Percentiles rank a stretch among this genome's conserved stretches.
These are phyloP conservation scores for Moniliella sp. DNA, from an alignment of 1,284 basidiomycete genomes.

Conservation along the genomic window DNA sequence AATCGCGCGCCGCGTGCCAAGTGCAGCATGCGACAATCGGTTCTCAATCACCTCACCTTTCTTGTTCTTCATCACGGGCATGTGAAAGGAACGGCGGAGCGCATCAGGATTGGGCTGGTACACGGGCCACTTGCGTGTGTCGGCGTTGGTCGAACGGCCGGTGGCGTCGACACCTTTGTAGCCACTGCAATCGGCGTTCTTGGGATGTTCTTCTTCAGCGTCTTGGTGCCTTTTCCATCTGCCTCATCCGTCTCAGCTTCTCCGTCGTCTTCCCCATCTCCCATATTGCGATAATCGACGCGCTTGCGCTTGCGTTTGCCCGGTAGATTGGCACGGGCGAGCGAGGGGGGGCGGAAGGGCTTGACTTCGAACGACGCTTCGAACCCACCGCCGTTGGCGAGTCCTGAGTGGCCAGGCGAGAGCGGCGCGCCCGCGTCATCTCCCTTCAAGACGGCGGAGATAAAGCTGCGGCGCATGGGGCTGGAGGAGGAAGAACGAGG, in stretches of 20 bases:
- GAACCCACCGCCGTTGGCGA: slow-evolving; percentile 9
- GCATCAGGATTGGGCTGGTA: slow-evolving; percentile 18
- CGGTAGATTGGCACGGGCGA: slow-evolving; percentile 8
- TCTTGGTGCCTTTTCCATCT: slow-evolving; percentile 5
- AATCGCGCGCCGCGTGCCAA: slow-evolving; percentile 64
- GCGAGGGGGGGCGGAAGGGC: slow-evolving; percentile 25
- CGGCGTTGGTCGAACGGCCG: slow-evolving; percentile 25
- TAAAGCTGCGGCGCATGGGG: too few relatives aligned
- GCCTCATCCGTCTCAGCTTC: slow-evolving; percentile 1
- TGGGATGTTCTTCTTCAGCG: slow-evolving; percentile 2
- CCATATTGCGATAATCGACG: slow-evolving; percentile 26
- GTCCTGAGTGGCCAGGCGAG: too few relatives aligned
- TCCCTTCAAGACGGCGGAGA: too few relatives aligned
- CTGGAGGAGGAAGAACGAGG: too few relatives aligned
- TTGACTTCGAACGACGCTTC: slow-evolving; percentile 18
- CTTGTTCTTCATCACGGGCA: slow-evolving; percentile 62
- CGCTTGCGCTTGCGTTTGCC: slow-evolving; percentile 17
- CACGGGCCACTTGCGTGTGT: slow-evolving; percentile 19
- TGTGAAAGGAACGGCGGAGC: slow-evolving; percentile 44
- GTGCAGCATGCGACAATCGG: slow-evolving; percentile 49
- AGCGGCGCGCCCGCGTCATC: too few relatives aligned
- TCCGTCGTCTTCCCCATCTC: slow-evolving; percentile 7
- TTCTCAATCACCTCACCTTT: slow-evolving; percentile 52
- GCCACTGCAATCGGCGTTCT: slow-evolving; percentile 21
- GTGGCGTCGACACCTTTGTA: slow-evolving; percentile 25